These are phyloP conservation scores for Marasmius fiardii DNA, from an alignment of 1,284 basidiomycete species.

Conservation along the genomic window DNA sequence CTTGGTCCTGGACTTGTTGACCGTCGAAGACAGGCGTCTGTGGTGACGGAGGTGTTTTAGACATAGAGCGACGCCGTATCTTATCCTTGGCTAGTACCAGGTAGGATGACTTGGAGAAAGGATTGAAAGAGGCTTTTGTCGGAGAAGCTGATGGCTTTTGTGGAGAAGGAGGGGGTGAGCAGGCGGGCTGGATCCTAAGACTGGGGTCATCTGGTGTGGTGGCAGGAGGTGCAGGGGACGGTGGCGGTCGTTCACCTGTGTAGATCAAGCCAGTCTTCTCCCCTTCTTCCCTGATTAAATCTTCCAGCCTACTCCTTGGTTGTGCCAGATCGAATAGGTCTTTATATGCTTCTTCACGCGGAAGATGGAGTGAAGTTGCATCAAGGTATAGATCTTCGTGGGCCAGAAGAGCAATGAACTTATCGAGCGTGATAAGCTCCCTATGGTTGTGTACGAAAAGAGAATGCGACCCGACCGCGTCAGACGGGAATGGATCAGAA, in stretches of 20 bases:
- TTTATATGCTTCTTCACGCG: conserved; percentile 53
- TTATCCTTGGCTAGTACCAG: conserved; percentile 11
- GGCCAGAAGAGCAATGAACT: conserved; percentile 55
- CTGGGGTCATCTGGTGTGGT: conserved; percentile 5
- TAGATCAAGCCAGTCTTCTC: conserved; percentile 36
- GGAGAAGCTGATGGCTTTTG: conserved; percentile 10
- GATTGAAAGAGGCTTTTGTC: conserved; percentile 10
- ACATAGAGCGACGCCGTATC: conserved; percentile 3
- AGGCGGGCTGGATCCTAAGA: too few relatives aligned
- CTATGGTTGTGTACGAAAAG: conserved; percentile 29
- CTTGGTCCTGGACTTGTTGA: too few relatives aligned
- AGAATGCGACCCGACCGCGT: conserved; percentile 17
- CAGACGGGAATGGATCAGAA: conserved; percentile 53
- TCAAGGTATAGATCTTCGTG: conserved; percentile 56
- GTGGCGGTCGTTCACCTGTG: conserved; percentile 11
- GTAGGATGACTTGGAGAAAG: conserved; percentile 14
- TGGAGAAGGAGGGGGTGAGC: conserved; percentile 2
- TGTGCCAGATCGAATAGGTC: conserved; percentile 59
- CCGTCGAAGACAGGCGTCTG: conserved; percentile 5
- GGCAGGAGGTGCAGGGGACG: conserved; percentile 5
- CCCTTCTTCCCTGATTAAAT: conserved; percentile 46
- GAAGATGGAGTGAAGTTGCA: conserved; percentile 52
- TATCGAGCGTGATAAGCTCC: conserved; percentile 51
- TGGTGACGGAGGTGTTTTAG: conserved; percentile 4
- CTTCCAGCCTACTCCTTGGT: conserved; percentile 55